Evolutionary conservation across 345 rosid genomes (phyloP).

Genomic region (Syzygium grande): DNA sequence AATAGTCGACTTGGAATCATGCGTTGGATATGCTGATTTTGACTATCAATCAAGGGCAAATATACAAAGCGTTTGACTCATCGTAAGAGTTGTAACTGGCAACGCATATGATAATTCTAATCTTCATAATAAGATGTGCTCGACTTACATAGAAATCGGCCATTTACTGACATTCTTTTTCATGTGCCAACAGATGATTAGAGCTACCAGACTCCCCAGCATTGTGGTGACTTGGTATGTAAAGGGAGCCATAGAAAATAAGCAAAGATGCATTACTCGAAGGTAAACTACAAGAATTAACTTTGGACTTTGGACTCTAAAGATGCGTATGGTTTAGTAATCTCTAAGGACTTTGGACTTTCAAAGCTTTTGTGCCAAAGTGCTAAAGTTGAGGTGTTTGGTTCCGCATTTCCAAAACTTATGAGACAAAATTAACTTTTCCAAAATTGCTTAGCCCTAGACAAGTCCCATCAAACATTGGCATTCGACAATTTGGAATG

Average conservation of each 20-base stretch:
- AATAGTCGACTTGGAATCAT: neutral
- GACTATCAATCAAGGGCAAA: neutral
- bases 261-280: neutral
- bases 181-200: neutral
- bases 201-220: neutral
- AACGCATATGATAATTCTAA: neutral
- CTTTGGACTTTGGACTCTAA: no score
- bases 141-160: neutral
- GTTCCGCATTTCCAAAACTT: no score
- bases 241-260: neutral
- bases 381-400: no score
- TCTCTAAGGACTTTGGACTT: no score
- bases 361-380: no score
- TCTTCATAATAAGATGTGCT: neutral
- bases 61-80: neutral
- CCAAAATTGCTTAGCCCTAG: no score
- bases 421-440: no score
- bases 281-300: no score
- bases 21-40: neutral
- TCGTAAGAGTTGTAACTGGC: neutral
- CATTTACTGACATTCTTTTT: no score
- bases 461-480: no score
- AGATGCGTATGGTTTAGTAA: no score
- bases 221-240: neutral
- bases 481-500: no score